A percentile compares a stretch with the other conserved stretches of the same genome.
Conservation (phyloP, 768 basidiomycete species). For the Collybiopsis confluens region DNA sequence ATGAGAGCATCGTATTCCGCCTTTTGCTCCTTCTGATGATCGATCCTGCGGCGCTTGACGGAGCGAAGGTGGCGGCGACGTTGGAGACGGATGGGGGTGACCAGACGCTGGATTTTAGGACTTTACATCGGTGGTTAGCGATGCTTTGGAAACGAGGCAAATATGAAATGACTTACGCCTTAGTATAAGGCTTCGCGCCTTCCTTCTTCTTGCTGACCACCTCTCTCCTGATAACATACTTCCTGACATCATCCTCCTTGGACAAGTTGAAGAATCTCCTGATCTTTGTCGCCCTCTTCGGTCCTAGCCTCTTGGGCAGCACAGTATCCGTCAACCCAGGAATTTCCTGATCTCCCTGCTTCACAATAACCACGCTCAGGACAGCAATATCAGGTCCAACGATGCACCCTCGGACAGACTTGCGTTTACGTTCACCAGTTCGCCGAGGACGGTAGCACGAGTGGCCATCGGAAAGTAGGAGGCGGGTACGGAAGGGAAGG, state of each 20-base stretch:
- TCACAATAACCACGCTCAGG: constrained; percentile 89
- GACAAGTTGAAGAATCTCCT: constrained; percentile 94
- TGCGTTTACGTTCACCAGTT: constrained; percentile 95
- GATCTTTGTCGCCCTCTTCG: constrained; percentile 97
- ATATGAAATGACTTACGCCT: constrained; percentile 80
- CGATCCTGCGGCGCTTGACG: constrained; percentile 83
- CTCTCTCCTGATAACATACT: constrained; percentile 93
- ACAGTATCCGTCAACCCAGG: constrained; percentile 89
- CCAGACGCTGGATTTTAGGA: constrained; percentile 96
- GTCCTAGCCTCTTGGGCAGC: constrained; percentile 92
- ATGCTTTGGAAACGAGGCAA: too few relatives aligned
- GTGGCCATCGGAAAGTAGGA: constrained; percentile 94
- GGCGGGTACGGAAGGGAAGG: constrained; percentile 86
- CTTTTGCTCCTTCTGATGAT: constrained; percentile 94
- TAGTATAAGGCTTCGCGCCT: constrained; percentile 89
- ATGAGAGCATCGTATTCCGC: constrained; percentile 87
- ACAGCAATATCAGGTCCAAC: constrained; percentile 96
- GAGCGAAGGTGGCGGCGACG: constrained; percentile 90
- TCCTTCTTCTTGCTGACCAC: constrained; percentile 87
- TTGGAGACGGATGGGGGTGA: constrained; percentile 93
- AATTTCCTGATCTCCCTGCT: constrained; percentile 89
- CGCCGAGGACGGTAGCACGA: constrained; percentile 95
- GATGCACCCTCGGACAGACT: constrained; percentile 98
- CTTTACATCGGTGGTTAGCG: constrained; percentile 31
- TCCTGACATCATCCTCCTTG: constrained; percentile 98